These are phyloP conservation scores for Penicillium palitans DNA, from an alignment of 2,329 filamentous ascomycete genomes.

Conservation along the genomic window DNA sequence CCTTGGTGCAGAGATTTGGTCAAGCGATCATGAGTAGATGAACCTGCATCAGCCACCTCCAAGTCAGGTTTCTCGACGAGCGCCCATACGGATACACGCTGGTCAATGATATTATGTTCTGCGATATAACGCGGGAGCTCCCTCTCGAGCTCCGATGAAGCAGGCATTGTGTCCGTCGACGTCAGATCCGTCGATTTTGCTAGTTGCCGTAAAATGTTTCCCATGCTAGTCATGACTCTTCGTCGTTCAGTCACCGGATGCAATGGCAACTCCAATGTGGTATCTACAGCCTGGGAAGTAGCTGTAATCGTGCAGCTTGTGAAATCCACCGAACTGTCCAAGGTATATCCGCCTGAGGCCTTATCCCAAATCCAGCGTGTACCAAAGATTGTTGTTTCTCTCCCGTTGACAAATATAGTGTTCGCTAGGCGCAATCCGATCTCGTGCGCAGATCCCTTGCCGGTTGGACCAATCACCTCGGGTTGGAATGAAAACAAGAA, in stretches of 20 bases:
- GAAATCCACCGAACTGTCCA: conserved; percentile 33
- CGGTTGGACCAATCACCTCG: conserved; percentile 1
- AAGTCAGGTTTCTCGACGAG: conserved; percentile 36
- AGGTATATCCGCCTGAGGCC: conserved; percentile 20
- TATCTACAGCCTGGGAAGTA: conserved; percentile 14
- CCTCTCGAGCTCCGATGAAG: conserved; percentile 44
- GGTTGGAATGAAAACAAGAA: conserved; percentile 32
- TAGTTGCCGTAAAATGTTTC: conserved; percentile 45
- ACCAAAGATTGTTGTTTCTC: conserved; percentile 42
- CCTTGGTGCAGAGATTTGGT: conserved; percentile 32
- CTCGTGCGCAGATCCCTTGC: conserved; percentile 26
- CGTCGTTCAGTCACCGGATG: conserved; percentile 40
- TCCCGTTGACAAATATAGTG: conserved; percentile 45
- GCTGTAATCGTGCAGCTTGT: conserved; percentile 34
- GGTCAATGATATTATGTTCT: conserved; percentile 39
- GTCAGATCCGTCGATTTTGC: conserved; percentile 33
- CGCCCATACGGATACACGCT: conserved; percentile 45
- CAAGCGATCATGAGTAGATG: conserved; percentile 26
- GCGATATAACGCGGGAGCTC: conserved; percentile 43
- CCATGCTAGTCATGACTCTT: conserved; percentile 44
- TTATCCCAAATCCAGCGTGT: conserved; percentile 37
- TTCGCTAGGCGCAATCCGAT: conserved; percentile 45
- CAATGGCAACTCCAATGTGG: conserved; percentile 35
- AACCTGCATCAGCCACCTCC: conserved; percentile 7
- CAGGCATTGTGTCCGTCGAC: conserved; percentile 37